These are phyloP conservation scores for Tricholoma saponaceum DNA, from an alignment of 768 basidiomycete genomes.

Conservation along the genomic window DNA sequence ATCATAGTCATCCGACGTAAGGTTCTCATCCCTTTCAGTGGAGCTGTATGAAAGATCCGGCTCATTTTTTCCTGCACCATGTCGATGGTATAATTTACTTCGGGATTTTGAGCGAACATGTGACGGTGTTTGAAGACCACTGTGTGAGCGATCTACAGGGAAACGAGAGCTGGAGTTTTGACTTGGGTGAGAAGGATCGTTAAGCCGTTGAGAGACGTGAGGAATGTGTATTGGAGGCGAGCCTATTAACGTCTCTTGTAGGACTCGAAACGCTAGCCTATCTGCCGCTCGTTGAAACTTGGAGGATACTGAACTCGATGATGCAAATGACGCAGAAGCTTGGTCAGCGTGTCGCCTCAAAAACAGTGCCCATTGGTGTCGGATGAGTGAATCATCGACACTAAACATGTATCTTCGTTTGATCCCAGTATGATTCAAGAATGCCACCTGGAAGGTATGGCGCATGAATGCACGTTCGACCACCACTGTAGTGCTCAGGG, in stretches of 20 bases:
- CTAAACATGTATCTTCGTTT: constrained; percentile 96
- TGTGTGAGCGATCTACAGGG: constrained; percentile 3
- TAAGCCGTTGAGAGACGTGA: constrained; percentile 23
- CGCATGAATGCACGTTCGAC: constrained; percentile 95
- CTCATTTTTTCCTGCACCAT: constrained; percentile 63
- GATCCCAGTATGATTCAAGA: constrained; percentile 57
- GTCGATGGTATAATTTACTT: constrained; percentile 62
- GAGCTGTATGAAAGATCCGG: constrained; percentile 38
- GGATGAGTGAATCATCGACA: constrained; percentile 73
- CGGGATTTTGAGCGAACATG: constrained; percentile 67
- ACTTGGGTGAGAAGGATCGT: constrained; percentile 13
- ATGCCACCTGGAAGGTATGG: constrained; percentile 92
- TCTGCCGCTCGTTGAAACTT: constrained; percentile 66
- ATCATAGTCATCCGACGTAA: constrained; percentile 24
- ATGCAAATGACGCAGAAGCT: constrained; percentile 30
- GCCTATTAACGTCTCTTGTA: constrained; percentile 79
- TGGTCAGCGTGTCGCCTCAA: constrained; percentile 66
- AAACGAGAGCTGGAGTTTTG: constrained; percentile 10
- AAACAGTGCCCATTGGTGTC: constrained; percentile 69
- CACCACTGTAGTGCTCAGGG: constrained; percentile 69
- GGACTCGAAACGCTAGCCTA: constrained; percentile 72
- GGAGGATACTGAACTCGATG: constrained; percentile 32
- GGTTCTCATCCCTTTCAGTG: constrained; percentile 9
- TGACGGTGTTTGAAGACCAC: constrained; percentile 3
- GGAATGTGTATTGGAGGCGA: constrained; percentile 11